A percentile compares a stretch with the other conserved stretches of the same genome.
phyloP scores from a whole-genome alignment of 2,329 filamentous ascomycete genomes.

The Trichoderma brevicompactum region DNA sequence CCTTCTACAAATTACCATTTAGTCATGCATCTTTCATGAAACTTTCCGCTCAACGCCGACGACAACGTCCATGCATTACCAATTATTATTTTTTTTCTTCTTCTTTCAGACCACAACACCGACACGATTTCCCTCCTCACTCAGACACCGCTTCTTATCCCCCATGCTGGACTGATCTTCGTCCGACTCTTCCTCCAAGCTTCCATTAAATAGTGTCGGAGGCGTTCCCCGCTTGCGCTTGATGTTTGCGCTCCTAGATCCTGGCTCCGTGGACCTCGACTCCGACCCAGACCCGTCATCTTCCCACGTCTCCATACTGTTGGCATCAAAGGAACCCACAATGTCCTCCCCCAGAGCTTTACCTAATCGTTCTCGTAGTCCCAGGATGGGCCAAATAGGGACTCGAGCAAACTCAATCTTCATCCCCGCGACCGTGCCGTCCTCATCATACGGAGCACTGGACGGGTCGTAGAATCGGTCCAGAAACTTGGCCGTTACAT shows the following conservation, averaged over 20 bases:
- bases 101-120: conserved; percentile 39
- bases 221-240: conserved; percentile 46
- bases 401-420: conserved; percentile 54
- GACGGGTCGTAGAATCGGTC: conserved; percentile 55
- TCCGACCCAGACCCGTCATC: conserved; percentile 33
- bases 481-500: conserved; percentile 54
- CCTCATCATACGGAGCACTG: conserved; percentile 42
- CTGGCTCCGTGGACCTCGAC: conserved; percentile 37
- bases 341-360: conserved; percentile 57
- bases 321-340: conserved; percentile 48
- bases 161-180: conserved; percentile 38
- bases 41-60: neutral
- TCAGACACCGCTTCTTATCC: conserved; percentile 44
- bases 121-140: conserved; percentile 37
- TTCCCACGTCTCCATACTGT: conserved; percentile 53
- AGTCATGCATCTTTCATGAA: conserved; percentile 19
- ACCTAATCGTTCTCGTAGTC: conserved; percentile 59
- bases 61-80: conserved; percentile 8
- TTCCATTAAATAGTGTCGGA: conserved; percentile 46
- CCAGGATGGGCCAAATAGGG: conserved; percentile 59
- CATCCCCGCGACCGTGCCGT: conserved; percentile 43
- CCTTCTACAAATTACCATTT: conserved; percentile 9
- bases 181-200: conserved; percentile 47
- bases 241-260: conserved; percentile 17
- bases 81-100: neutral